Percentiles rank a stretch among this genome's conserved stretches.
Conservation (phyloP, 495 filamentous ascomycete species). For the Hypoxylon lenormandii region DNA sequence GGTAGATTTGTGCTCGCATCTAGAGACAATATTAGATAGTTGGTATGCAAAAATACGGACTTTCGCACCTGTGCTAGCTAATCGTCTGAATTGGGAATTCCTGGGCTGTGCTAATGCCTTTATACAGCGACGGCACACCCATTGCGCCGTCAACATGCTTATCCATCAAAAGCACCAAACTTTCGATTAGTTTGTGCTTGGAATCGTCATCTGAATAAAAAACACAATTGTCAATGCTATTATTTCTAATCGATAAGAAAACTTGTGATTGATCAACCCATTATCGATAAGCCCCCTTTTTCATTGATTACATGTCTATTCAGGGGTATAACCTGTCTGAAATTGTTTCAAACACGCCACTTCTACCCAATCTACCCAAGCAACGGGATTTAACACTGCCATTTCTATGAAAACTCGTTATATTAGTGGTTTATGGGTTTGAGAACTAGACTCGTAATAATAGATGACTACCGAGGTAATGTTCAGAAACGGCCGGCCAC, state of each 20-base stretch:
- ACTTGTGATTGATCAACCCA: not conserved
- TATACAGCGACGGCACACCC: constrained; percentile 66
- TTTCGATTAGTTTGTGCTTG: not conserved
- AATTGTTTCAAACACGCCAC: too few species aligned
- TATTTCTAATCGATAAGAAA: not conserved
- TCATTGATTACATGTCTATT: too few species aligned
- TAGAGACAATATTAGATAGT: constrained; percentile 16
- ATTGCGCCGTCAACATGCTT: constrained; percentile 66
- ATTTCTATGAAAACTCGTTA: too few species aligned
- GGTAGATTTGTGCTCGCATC: constrained; percentile 47
- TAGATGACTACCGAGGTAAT: too few species aligned
- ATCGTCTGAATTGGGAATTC: constrained; percentile 54
- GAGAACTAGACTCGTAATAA: too few species aligned
- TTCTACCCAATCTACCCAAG: too few species aligned
- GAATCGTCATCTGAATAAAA: not conserved
- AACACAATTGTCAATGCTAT: not conserved
- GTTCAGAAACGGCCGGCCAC: too few species aligned
- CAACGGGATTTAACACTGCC: too few species aligned
- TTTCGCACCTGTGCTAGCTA: constrained; percentile 60
- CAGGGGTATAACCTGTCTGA: too few species aligned
- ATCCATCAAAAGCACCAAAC: constrained; percentile 35
- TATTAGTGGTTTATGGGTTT: too few species aligned
- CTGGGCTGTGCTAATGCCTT: constrained; percentile 55
- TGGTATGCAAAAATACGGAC: constrained; percentile 12
- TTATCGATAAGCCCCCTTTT: constrained; percentile 1